Percentiles rank a stretch among this genome's conserved stretches.
These are phyloP conservation scores for Rhodamnia argentea DNA, from an alignment of 345 rosid genomes.

Conservation along the genomic window DNA sequence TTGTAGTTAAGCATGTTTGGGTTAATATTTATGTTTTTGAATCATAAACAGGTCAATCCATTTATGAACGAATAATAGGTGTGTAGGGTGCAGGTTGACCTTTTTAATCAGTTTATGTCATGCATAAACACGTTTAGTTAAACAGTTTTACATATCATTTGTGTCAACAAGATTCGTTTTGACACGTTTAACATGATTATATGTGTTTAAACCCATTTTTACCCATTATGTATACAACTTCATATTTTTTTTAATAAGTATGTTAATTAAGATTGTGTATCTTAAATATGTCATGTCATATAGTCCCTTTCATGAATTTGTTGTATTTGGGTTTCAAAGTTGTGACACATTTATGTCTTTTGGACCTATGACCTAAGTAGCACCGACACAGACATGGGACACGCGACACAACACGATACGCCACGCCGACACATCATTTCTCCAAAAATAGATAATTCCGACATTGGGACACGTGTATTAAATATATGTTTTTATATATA, in stretches of 20 bases:
- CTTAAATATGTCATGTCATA: background rate
- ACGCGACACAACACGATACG: too few species aligned
- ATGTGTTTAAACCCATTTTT: background rate
- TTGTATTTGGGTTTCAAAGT: background rate
- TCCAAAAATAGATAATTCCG: too few species aligned
- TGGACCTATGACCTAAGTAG: background rate
- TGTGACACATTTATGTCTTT: background rate
- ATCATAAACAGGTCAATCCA: background rate
- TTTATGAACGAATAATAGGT: background rate
- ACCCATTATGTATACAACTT: background rate
- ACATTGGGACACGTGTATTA: too few species aligned
- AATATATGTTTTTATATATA: too few species aligned
- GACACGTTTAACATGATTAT: background rate
- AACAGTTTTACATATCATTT: background rate
- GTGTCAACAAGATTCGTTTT: background rate
- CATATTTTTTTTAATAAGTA: background rate
- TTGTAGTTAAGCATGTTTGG: background rate
- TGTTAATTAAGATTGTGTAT: background rate
- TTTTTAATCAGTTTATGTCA: background rate
- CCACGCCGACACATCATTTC: too few species aligned
- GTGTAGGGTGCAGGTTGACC: background rate
- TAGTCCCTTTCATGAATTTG: background rate
- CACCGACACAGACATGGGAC: too few species aligned
- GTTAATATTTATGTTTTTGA: background rate
- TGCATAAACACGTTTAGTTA: background rate